Percentiles rank a stretch among this genome's conserved stretches.
phyloP scores from a whole-genome alignment of 495 filamentous ascomycete species.

The Physcia stellaris region DNA sequence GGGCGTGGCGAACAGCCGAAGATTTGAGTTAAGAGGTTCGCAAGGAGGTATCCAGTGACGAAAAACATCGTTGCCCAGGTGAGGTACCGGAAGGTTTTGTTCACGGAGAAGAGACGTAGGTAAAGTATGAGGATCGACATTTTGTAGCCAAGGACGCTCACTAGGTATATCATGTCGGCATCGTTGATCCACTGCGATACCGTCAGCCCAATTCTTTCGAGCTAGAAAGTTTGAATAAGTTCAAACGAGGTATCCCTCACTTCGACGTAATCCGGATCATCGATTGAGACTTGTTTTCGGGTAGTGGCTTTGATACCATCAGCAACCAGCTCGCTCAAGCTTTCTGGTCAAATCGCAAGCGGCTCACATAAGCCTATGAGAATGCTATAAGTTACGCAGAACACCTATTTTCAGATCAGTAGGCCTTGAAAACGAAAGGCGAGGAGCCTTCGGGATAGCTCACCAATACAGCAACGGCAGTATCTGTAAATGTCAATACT shows the following conservation, averaged over 20 bases:
- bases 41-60: conserved; percentile 26
- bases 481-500: conserved; percentile 9
- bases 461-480: conserved; percentile 9
- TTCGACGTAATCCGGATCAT: conserved; percentile 5
- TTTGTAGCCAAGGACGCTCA: conserved; percentile 27
- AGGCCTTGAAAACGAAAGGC: neutral
- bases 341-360: conserved; percentile 4
- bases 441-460: neutral
- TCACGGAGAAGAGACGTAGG: conserved; percentile 24
- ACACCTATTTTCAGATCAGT: conserved; percentile 4
- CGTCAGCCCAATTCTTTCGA: too few species aligned
- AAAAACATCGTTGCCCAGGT: conserved; percentile 28
- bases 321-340: neutral
- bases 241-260: conserved; percentile 2
- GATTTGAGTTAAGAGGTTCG: conserved; percentile 25
- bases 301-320: conserved; percentile 1
- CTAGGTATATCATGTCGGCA: conserved; percentile 24
- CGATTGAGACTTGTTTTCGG: neutral
- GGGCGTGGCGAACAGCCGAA: conserved; percentile 25
- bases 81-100: conserved; percentile 22
- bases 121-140: conserved; percentile 25
- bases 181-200: conserved; percentile 23
- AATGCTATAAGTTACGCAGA: conserved; percentile 14
- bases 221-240: neutral
- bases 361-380: conserved; percentile 11